Evolutionary conservation across 2,329 filamentous ascomycete species (phyloP), one percentile per base, ranked within the genome.

Genomic region (Xylariaceae sp.): DNA sequence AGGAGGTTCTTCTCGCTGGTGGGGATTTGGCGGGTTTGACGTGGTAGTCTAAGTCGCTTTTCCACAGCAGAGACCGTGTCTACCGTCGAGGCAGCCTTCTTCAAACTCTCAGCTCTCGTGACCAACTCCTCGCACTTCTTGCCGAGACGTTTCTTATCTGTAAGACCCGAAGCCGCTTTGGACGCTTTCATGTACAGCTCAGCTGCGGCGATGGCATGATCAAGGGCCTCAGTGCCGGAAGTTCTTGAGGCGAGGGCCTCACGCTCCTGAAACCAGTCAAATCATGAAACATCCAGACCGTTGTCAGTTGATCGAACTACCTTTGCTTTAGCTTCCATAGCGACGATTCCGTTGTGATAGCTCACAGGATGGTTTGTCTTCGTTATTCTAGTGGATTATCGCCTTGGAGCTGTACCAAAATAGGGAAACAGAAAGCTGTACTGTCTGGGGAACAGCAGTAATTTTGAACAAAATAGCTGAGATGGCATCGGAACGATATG

Each of bases 101-200:
- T 96, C 55, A 96, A 84, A 38, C 69, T 72, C 64, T 95, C 89
- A 3, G 88, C 90, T 45, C 75, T 69, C 4, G 72, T 75, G 47
- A 95, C 75, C 37, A 94, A 69, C 38, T 82, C 74, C 53, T 81
- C 74, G 63, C 83, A 87, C 66, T 85, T 86, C 36, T 71, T 65
- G 50, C 81, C 79, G 37, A 94, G 66, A n/a, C 78, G 74, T 32
- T 70, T 67, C 52, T 80, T 87, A 42, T 94, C 84, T 3, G 65
- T 62, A n/a, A 78, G 66, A 38, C 67, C 72, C n/a, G 70, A 64
- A 4, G 83, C 76, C 44, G 86, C 69, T 44, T 71, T 73, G 39
- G 87, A 69, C 2, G 87, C 87, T 56, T 79, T 78, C 81, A 96
- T 87, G 53, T 93, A 90, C 38, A 85, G 69, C 60, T 96, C 89